Base-by-base conservation (phyloP, 176 grass and related monocot genomes). In the Lolium multiflorum region DNA sequence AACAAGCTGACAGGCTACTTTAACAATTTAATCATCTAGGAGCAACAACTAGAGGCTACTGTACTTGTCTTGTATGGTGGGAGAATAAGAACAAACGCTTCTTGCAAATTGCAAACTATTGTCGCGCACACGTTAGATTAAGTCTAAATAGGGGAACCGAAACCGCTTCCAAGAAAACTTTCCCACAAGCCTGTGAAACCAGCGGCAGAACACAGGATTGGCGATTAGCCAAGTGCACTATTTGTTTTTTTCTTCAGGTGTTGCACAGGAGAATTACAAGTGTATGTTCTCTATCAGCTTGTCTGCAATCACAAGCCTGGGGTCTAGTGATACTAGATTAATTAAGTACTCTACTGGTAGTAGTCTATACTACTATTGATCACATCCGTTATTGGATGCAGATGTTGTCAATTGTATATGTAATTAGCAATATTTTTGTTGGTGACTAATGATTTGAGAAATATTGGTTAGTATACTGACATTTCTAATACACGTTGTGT, bases 141-240 rank as follows among this genome's bases (percentile, higher is more conserved):
- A 76, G 82, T 14, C 76, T 59, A 79, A 48, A 24, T 44, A 69
- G 48, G 17, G 56, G 26, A 84, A 60, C 68, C 66, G 81, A 88
- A 91, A 91, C 85, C 81, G 69, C 85, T 50, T 69, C 12, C 76
- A 71, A 25, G 35, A 20, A 68, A 51, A 52, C 44, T 68, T 88
- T 70, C 51, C 76, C 66, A 52, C 43, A 73, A 84, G 48, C 67
- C 69, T 68, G 31, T 90, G 74, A 88, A 92, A 95, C 89, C 90
- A 68, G 86, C 76, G 85, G 93, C 88, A 71, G 88, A 81, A 71
- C 82, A 81, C 83, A 51, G 93, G 86, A 83, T 90, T 88, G 81
- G 44, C 58, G 80, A 83, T 87, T 83, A 78, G 50, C 64, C 65
- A 70, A 12, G 22, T 44, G 63, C 10, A 28, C 71, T 2, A 64